Percentiles rank a stretch among this genome's conserved stretches.
Evolutionary conservation across 176 grass and related monocot genomes (phyloP).

Genomic region (Bonia amplexicaulis): DNA sequence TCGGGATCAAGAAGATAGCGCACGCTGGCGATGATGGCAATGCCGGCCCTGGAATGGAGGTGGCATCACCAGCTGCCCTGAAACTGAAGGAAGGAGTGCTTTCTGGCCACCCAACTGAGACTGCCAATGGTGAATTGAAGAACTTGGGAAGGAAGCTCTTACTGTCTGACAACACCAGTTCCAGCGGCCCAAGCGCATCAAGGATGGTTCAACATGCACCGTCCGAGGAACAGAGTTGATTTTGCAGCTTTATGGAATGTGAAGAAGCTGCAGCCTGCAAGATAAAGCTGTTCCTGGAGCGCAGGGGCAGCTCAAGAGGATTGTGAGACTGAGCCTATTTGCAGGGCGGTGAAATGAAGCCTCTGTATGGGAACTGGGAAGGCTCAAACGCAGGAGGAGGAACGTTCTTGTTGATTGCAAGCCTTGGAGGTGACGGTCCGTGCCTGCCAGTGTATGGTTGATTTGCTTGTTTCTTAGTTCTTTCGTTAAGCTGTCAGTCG

Average conservation of each 20-base stretch:
- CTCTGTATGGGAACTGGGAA: neutral
- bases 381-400: neutral
- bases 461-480: neutral
- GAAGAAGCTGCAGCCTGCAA: neutral
- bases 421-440: neutral
- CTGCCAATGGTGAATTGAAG: slow-evolving; percentile 7
- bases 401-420: neutral
- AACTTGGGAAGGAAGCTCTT: slow-evolving; percentile 29
- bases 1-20: slow-evolving; percentile 58
- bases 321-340: neutral
- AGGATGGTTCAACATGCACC: slow-evolving; percentile 29
- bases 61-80: neutral
- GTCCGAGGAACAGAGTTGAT: slow-evolving; percentile 30
- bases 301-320: neutral
- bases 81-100: slow-evolving; percentile 12
- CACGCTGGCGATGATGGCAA: neutral
- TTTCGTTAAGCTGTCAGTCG: neutral
- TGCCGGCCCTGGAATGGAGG: neutral
- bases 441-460: neutral
- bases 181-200: neutral
- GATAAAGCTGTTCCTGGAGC: neutral
- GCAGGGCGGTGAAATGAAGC: neutral
- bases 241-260: neutral
- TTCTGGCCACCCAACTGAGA: slow-evolving; percentile 13
- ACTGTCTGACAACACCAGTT: slow-evolving; percentile 21